Evolutionary conservation across 2,329 filamentous ascomycete species (phyloP), one percentile per base, ranked within the genome.

Genomic region (Cadophora sp.): DNA sequence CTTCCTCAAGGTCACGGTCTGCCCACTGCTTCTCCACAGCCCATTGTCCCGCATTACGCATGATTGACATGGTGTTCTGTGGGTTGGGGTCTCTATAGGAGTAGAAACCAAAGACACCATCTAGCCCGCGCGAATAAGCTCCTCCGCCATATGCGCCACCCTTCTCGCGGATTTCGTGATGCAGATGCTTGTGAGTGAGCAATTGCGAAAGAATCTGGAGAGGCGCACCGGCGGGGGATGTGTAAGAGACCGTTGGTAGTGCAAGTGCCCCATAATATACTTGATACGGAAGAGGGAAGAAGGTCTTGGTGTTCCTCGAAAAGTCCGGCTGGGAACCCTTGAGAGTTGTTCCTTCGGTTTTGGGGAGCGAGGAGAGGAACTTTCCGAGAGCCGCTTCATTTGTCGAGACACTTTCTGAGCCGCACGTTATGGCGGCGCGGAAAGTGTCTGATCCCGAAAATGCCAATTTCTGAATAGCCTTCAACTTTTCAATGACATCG

Each of bases 11-110:
- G 76, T 99, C 94, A 45, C 90, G 88, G 27, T 91, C 88, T 1
- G 88, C 89, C 94, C 94, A 98, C 65, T 88, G 79, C 74, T 91
- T 91, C 72, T 97, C 90, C 13, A 89, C 84, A 0, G 94, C 96
- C 89, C 94, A 97, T 27, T 85, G 82, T 1, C 95, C 96, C 0
- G 93, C 92, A 65, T 91, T 90, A 39, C 86, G 83, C 89, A 97
- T 97, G 68, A 97, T 92, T 65, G 86, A 87, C 71, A 98, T 82
- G 0, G 93, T 95, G 79, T 97, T 97, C 69, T 90, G 84, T 0
- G 96, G 95, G 77, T 98, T 97, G 2, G 96, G 96, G 77, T 99
- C 96, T 61, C 96, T 92, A 84, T 99, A 99, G 53, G 92, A 95
- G 81, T 97, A 97, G 81, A 97, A 96, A 18, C 93, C 93, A 73